Evolutionary conservation across 1,284 basidiomycete species (phyloP).

Genomic region (Trichosporon sp.): DNA sequence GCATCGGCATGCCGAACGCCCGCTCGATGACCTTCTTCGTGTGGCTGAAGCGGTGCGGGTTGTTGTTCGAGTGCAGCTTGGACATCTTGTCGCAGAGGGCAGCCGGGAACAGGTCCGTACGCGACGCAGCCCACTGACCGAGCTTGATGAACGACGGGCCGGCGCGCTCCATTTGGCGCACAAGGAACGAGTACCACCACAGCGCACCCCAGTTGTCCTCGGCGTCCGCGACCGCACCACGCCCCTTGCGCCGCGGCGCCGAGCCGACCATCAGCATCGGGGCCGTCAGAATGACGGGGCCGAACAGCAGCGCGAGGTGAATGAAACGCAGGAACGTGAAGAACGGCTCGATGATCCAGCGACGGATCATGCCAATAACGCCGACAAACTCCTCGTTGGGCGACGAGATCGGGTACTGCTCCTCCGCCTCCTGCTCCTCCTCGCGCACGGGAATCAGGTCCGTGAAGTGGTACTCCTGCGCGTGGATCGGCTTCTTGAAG

Average conservation of each 20-base stretch:
- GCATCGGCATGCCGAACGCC: slow-evolving; percentile 76
- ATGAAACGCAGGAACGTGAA: slow-evolving; percentile 79
- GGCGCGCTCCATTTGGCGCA: slow-evolving; percentile 84
- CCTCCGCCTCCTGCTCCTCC: not conserved
- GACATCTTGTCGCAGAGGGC: slow-evolving; percentile 82
- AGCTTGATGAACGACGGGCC: slow-evolving; percentile 99
- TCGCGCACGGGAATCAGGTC: slow-evolving; percentile 25
- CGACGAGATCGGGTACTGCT: slow-evolving; percentile 20
- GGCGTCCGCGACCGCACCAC: slow-evolving; percentile 49
- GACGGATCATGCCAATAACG: slow-evolving; percentile 22
- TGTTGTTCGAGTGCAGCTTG: slow-evolving; percentile 81
- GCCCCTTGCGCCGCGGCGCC: slow-evolving; percentile 38
- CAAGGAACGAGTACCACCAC: slow-evolving; percentile 93
- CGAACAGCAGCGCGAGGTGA: slow-evolving; percentile 75
- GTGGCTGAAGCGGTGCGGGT: slow-evolving; percentile 73
- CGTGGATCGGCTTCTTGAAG: slow-evolving; percentile 27
- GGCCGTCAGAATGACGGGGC: slow-evolving; percentile 75
- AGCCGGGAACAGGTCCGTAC: slow-evolving; percentile 91
- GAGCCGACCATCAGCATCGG: slow-evolving; percentile 82
- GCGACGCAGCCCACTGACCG: slow-evolving; percentile 96
- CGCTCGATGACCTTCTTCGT: slow-evolving; percentile 78
- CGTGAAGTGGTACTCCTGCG: slow-evolving; percentile 20
- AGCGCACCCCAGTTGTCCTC: slow-evolving; percentile 78
- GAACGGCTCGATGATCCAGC: slow-evolving; percentile 75
- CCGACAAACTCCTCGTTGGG: slow-evolving; percentile 18